Base-by-base conservation (phyloP, 768 basidiomycete genomes). In the Podaxis mareebaensis region DNA sequence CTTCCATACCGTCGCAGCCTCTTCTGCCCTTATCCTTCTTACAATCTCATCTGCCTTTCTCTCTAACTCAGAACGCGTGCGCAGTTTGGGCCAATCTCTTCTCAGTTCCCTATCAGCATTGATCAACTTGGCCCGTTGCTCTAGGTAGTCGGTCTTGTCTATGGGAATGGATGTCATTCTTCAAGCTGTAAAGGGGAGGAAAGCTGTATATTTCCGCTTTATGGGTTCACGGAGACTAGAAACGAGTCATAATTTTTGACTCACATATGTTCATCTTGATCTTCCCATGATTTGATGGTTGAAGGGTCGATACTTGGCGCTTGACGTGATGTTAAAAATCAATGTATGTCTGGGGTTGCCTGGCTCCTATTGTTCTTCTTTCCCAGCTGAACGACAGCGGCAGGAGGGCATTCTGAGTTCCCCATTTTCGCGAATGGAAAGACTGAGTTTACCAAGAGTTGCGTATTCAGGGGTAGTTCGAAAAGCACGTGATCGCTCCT, bases 101-200 rank as follows among this genome's bases (percentile, higher is more conserved):
- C 87, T 83, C 20, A 84, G 70, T 5, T 81, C 75, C 53, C 82
- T 79, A 67, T 88, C 88, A 33, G 73, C 67, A 12, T 69, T 60
- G 55, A 82, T 81, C 49, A 82, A 70, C 4, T 76, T 69, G 12
- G 69, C 70, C 64, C 80, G 71, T 58, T 72, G 70, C 12, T 67
- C 59, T 26, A 70, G 69, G 62, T 81, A 81, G 17, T 68, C 66
- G 10, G 68, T 66, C 30, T 48, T 24, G 42, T 48, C 40, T 7
- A 5, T n/a, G 20, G 48, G 49, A 49, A 60, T 15, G 39, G 49
- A 36, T 48, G n/a, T 12, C 56, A 57, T 57, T 26, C 22, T 15
- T 26, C 1, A 44, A 15, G 42, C 15, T n/a, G 11, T 2, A 20
- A 44, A 44, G 4, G 10, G 6, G 15, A 12, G 42, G n/a, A 33